A percentile compares a stretch with the other conserved stretches of the same genome.
phyloP scores from a whole-genome alignment of 352 stramenopile species.

The Phytophthora cryptogea region DNA sequence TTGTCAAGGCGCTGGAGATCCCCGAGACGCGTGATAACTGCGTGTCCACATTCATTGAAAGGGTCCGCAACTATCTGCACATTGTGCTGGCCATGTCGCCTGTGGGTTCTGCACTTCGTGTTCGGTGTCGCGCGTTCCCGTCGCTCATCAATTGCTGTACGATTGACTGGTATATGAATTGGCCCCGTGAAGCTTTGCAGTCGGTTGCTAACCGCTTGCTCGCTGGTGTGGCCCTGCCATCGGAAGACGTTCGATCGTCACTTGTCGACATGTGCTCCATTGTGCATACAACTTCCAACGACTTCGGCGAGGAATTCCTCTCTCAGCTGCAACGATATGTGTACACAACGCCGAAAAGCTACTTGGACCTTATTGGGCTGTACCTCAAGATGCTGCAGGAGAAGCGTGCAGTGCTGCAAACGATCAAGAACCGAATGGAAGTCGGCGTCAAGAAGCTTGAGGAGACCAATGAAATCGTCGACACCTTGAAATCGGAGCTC shows the following conservation, averaged over 20 bases:
- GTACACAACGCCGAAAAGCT: conserved; percentile 97
- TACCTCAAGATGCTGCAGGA: conserved; percentile 93
- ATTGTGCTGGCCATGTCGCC: conserved; percentile 96
- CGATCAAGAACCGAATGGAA: conserved; percentile 89
- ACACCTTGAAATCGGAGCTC: conserved; percentile 91
- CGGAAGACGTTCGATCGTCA: conserved; percentile 65
- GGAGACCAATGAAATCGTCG: conserved; percentile 94
- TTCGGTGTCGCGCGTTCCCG: conserved; percentile 94
- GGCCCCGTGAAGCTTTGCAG: conserved; percentile 91
- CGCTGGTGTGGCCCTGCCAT: conserved; percentile 75
- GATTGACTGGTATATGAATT: conserved; percentile 97
- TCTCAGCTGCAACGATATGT: conserved; percentile 90
- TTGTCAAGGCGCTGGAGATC: conserved; percentile 88
- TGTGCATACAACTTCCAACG: conserved; percentile 92
- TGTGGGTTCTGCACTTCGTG: conserved; percentile 90
- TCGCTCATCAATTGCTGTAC: conserved; percentile 97
- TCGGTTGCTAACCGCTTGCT: conserved; percentile 91
- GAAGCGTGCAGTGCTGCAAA: conserved; percentile 81
- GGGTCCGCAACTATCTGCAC: conserved; percentile 93
- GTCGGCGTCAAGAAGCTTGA: conserved; percentile 93
- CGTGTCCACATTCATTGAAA: conserved; percentile 87
- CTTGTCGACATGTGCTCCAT: conserved; percentile 93
- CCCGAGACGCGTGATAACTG: conserved; percentile 93
- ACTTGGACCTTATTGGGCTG: conserved; percentile 95
- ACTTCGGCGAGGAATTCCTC: conserved; percentile 89